Percentiles rank a stretch among this genome's conserved stretches.
These are phyloP conservation scores for Pittosporum tobira DNA, from an alignment of 129 eudicot species.

Conservation along the genomic window DNA sequence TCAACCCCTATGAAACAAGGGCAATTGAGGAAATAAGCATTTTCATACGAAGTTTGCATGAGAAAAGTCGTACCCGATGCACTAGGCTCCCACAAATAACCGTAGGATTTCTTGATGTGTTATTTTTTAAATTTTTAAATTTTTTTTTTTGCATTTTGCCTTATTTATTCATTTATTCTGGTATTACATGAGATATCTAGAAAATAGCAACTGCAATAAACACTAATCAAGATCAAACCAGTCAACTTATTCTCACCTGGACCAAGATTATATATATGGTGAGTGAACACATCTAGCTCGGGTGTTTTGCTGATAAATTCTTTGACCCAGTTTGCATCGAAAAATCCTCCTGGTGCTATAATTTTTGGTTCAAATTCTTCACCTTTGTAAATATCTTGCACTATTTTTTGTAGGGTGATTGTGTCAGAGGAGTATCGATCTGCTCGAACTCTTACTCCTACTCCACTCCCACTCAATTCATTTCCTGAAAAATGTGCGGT, in stretches of 20 bases:
- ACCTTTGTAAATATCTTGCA: slow-evolving; percentile 52
- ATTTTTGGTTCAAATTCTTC: slow-evolving; percentile 34
- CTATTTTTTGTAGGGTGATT: slow-evolving; percentile 33
- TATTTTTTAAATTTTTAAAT: too few species aligned
- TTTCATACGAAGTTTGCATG: not conserved
- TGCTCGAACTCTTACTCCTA: slow-evolving; percentile 64
- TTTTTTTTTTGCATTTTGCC: too few species aligned
- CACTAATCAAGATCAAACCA: too few species aligned
- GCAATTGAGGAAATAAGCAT: not conserved
- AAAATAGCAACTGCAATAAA: too few species aligned
- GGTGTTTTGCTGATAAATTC: slow-evolving; percentile 47
- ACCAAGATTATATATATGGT: slow-evolving; percentile 90
- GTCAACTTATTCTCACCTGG: too few species aligned
- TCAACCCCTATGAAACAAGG: slow-evolving; percentile 53
- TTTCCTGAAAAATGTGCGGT: slow-evolving; percentile 41
- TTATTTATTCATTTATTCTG: too few species aligned
- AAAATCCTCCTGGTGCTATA: slow-evolving; percentile 92
- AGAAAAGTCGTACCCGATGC: too few species aligned
- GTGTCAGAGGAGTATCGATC: slow-evolving; percentile 59
- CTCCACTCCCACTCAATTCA: slow-evolving; percentile 74
- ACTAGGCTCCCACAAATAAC: too few species aligned
- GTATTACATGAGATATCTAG: too few species aligned
- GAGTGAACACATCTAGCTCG: slow-evolving; percentile 53
- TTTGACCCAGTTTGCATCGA: slow-evolving; percentile 61
- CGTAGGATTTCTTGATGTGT: too few species aligned